These are phyloP conservation scores for Colletotrichum sansevieriae DNA, from an alignment of 2,329 filamentous ascomycete species.

Conservation along the genomic window DNA sequence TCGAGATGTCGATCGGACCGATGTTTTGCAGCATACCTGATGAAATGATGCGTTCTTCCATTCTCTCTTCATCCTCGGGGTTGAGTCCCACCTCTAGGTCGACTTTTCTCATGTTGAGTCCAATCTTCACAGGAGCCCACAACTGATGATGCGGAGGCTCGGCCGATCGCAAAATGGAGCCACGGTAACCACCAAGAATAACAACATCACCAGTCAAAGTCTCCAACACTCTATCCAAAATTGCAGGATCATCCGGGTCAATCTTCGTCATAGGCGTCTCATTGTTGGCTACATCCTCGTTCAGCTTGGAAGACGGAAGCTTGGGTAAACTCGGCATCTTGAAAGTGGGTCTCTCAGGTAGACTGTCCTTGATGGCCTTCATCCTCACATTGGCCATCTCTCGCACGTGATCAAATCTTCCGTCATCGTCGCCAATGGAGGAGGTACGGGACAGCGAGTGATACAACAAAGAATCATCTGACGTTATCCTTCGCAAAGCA, in stretches of 20 bases:
- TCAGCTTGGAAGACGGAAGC: conserved; percentile 55
- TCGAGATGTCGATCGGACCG: conserved; percentile 90
- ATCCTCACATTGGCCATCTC: conserved; percentile 90
- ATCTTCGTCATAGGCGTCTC: conserved; percentile 44
- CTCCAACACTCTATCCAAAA: conserved; percentile 70
- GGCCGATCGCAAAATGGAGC: conserved; percentile 88
- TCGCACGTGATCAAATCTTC: conserved; percentile 81
- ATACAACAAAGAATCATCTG: conserved; percentile 84
- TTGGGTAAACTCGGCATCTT: conserved; percentile 75
- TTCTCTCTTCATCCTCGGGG: conserved; percentile 84
- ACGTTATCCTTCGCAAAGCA: conserved; percentile 71
- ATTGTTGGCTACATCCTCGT: conserved; percentile 39
- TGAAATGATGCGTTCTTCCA: conserved; percentile 85
- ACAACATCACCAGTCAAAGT: conserved; percentile 86
- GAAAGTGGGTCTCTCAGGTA: conserved; percentile 83
- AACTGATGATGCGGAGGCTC: conserved; percentile 86
- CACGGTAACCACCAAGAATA: conserved; percentile 89
- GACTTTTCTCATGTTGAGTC: conserved; percentile 90
- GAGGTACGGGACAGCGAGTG: conserved; percentile 82
- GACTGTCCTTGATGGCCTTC: conserved; percentile 91
- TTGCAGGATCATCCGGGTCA: conserved; percentile 43
- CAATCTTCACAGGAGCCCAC: conserved; percentile 95
- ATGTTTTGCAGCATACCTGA: conserved; percentile 93
- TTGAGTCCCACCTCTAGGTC: conserved; percentile 89
- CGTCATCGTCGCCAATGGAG: conserved; percentile 82